A percentile compares a stretch with the other conserved stretches of the same genome.
Evolutionary conservation across 768 basidiomycete species (phyloP).

Genomic region (Tulasnella sp.): DNA sequence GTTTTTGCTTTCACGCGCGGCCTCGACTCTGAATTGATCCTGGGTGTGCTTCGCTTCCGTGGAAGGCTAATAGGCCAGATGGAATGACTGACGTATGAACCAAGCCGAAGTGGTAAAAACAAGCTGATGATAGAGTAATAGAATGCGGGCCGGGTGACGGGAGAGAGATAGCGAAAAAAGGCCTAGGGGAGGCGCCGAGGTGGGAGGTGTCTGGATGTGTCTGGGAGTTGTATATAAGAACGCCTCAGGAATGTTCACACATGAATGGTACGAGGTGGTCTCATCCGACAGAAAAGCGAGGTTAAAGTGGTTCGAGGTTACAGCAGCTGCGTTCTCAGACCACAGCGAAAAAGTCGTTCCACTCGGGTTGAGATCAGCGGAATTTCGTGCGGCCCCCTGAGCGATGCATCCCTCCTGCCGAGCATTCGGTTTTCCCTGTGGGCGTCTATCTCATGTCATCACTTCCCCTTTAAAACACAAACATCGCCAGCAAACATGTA

Average conservation of each 20-base stretch:
- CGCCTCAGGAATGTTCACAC: background rate
- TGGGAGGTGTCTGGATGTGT: background rate
- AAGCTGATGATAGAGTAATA: background rate
- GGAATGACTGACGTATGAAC: background rate
- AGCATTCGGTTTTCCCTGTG: too few relatives aligned
- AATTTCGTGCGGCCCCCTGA: background rate
- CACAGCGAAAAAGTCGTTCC: background rate
- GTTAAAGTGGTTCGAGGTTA: background rate
- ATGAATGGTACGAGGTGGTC: background rate
- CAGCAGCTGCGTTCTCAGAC: background rate
- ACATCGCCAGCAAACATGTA: background rate
- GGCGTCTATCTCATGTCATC: background rate
- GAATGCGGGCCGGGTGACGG: background rate
- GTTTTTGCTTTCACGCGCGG: background rate
- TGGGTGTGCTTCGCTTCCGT: background rate
- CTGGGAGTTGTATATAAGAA: background rate
- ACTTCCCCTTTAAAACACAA: conserved; percentile 2
- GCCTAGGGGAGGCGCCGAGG: background rate
- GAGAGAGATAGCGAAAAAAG: background rate
- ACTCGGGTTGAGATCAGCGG: background rate
- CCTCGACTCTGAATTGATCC: background rate
- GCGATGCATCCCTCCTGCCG: background rate
- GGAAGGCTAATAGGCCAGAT: background rate
- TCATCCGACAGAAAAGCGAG: background rate
- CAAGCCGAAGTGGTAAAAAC: background rate